Percentiles rank a stretch among this genome's conserved stretches.
phyloP scores from a whole-genome alignment of 176 grass and related monocot species.

The Raddia guianensis region DNA sequence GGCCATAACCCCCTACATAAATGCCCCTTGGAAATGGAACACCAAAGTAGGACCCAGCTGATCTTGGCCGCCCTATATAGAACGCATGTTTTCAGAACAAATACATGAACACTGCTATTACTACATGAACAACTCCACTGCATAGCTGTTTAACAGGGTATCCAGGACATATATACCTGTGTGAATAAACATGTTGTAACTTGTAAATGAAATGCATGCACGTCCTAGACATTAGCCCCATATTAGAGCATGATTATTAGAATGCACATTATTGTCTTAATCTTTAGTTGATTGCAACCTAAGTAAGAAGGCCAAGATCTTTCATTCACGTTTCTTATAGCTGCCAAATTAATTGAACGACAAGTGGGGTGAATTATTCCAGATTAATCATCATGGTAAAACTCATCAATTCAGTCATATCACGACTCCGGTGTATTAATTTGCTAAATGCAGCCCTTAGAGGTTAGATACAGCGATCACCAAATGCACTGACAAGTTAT shows the following conservation, averaged over 20 bases:
- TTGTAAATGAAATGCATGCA: slow-evolving; percentile 2
- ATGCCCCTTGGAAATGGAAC: slow-evolving; percentile 66
- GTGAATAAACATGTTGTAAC: slow-evolving; percentile 1
- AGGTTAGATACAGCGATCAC: not conserved
- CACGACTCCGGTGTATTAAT: not conserved
- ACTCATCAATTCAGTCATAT: not conserved
- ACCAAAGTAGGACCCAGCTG: slow-evolving; percentile 69
- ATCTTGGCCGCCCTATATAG: slow-evolving; percentile 71
- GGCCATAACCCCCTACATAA: slow-evolving; percentile 64
- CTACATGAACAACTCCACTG: not conserved
- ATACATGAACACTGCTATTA: not conserved
- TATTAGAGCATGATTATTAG: not conserved
- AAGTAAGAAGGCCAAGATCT: not conserved
- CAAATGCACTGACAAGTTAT: not conserved
- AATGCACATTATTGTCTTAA: not conserved
- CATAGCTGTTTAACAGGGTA: not conserved
- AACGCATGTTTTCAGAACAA: slow-evolving; percentile 23
- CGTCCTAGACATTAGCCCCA: not conserved
- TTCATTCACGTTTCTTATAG: not conserved
- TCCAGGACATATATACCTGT: not conserved
- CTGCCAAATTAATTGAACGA: not conserved
- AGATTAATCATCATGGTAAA: not conserved
- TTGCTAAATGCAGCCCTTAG: not conserved
- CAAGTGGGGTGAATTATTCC: not conserved
- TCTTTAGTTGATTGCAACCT: not conserved